phyloP scores from a whole-genome alignment of 371 early-diverging fungal genomes.

The Mucor irregularis region DNA sequence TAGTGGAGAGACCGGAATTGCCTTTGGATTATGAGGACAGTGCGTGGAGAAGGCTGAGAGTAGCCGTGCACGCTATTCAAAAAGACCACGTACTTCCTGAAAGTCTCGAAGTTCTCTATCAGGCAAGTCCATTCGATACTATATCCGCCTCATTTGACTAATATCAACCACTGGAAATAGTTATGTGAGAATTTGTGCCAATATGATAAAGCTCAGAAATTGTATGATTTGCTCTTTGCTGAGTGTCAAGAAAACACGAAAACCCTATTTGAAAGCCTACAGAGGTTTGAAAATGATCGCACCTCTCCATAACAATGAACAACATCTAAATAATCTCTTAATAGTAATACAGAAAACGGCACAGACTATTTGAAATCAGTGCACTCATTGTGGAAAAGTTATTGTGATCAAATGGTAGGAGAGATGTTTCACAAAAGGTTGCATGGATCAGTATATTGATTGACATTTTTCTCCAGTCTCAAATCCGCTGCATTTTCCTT shows the following conservation, averaged over 20 bases:
- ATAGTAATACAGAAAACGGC: slow-evolving; percentile 19
- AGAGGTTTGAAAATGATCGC: too few relatives aligned
- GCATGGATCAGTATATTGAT: background rate
- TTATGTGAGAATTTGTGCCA: slow-evolving; percentile 87
- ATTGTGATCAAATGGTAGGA: slow-evolving; percentile 71
- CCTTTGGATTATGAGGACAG: slow-evolving; percentile 68
- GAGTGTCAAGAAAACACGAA: slow-evolving; percentile 58
- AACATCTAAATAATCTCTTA: background rate
- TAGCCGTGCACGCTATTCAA: slow-evolving; percentile 79
- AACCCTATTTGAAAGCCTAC: slow-evolving; percentile 12
- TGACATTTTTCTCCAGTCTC: slow-evolving; percentile 40
- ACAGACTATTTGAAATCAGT: slow-evolving; percentile 55
- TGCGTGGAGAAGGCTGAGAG: slow-evolving; percentile 66
- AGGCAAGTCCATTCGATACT: slow-evolving; percentile 30
- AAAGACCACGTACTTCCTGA: slow-evolving; percentile 57
- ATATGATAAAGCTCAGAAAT: slow-evolving; percentile 65
- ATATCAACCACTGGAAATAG: too few relatives aligned
- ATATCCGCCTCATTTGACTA: background rate
- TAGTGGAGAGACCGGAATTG: slow-evolving; percentile 62
- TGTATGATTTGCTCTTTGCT: slow-evolving; percentile 63
- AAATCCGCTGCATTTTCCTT: slow-evolving; percentile 84
- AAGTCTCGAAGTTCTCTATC: slow-evolving; percentile 85
- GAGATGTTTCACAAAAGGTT: background rate
- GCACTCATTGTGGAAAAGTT: slow-evolving; percentile 62
- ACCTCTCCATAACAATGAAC: too few relatives aligned